Evolutionary conservation across 2,329 filamentous ascomycete species (phyloP).

Genomic region (Colletotrichum cereale): DNA sequence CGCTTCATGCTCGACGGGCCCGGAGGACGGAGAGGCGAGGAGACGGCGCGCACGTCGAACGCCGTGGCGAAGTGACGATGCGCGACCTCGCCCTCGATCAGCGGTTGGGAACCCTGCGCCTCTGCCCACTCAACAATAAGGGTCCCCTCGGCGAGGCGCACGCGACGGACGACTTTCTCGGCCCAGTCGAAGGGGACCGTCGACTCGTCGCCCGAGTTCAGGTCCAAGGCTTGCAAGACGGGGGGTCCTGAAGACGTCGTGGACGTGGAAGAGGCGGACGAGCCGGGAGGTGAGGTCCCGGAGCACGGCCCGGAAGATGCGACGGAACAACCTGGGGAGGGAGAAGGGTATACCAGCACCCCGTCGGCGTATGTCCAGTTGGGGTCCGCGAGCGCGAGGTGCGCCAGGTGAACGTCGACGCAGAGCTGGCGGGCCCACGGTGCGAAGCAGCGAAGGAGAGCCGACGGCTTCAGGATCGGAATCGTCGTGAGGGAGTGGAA

Average conservation of each 20-base stretch:
- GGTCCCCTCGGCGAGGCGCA: constrained; percentile 65
- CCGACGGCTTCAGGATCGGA: constrained; percentile 40
- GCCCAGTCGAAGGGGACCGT: constrained; percentile 64
- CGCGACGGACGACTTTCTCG: constrained; percentile 64
- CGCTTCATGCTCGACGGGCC: not conserved
- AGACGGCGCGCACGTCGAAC: constrained; percentile 59
- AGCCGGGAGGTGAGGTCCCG: not conserved
- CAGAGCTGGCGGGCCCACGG: constrained; percentile 61
- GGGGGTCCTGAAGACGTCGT: not conserved
- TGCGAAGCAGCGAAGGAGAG: constrained; percentile 51
- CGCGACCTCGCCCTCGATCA: constrained; percentile 63
- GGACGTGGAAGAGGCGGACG: not conserved
- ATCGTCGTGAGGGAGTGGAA: constrained; percentile 38
- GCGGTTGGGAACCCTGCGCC: constrained; percentile 61
- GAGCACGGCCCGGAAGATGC: not conserved
- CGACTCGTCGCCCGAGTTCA: constrained; percentile 57
- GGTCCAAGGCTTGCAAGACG: constrained; percentile 62
- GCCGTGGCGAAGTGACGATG: constrained; percentile 71
- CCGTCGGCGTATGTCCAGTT: constrained; percentile 69
- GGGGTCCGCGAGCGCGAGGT: constrained; percentile 61
- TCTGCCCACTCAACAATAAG: constrained; percentile 76
- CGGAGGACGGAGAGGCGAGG: constrained; percentile 2
- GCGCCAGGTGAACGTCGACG: constrained; percentile 53
- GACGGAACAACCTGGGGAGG: constrained; percentile 16
- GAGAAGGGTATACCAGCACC: constrained; percentile 65